Evolutionary conservation across 2,329 filamentous ascomycete species (phyloP), one percentile per base, ranked within the genome.

Genomic region (Alternaria angustiovoidea): DNA sequence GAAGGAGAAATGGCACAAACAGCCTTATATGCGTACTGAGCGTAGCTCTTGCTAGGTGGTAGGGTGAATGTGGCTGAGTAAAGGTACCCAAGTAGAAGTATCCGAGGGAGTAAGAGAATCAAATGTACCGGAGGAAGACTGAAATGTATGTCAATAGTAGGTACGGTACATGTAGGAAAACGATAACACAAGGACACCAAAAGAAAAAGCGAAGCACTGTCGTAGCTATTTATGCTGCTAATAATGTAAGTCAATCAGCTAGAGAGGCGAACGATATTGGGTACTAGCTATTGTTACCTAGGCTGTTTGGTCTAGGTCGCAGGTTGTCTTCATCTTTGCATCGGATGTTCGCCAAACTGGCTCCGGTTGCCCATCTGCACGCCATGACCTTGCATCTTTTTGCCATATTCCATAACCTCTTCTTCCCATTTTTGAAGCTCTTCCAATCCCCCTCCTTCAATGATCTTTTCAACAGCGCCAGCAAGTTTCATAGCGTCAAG

Each of bases 401-500:
- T 59, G 7, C 58, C 64, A n/a, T 69, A 66, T 3, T 56, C 38
- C 46, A 69, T 24, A 5, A 70, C 63, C 43, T 59, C 28, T 14
- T 60, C 51, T 36, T 78, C 75, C 75, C 81, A 83, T 28, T 69
- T 42, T 4, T 69, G 57, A 18, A 73, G 42, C 1, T 68, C 43
- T 3, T 49, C 26, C 9, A 36, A 65, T 34, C 75, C 74, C 22
- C 77, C 67, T 4, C 80, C 80, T 9, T 66, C 51, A 46, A 82
- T 68, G 20, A 80, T 71, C 28, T 70, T 63, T 0, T 73, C 79
- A 3, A 70, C 39, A 1, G 61, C 52, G 12, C 51, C 24, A 9
- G 66, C 63, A 18, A 84, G 64, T 14, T 65, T 65, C 52, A 79
- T 57, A 6, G 78, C 78, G 59, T 84, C 77, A 46, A 78, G 74